Conservation (phyloP, 306 rosid species). For the Pyrus communis region DNA sequence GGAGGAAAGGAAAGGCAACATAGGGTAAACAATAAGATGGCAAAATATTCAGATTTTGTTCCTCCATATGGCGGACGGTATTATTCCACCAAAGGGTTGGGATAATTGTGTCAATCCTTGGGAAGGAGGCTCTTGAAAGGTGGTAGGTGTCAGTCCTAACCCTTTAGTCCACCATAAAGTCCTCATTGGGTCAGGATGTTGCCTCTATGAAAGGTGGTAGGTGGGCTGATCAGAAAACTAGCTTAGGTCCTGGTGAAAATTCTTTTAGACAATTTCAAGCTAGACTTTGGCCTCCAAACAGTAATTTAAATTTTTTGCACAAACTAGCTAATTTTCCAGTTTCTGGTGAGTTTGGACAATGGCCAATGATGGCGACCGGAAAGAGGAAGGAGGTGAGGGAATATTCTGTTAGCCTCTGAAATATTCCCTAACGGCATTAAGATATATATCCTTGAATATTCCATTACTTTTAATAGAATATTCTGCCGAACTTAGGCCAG, state of each 20-base stretch:
- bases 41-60: slow-evolving; percentile 22
- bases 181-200: background rate
- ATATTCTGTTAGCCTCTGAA: no score
- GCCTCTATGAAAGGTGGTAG: slow-evolving; percentile 14
- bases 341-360: no score
- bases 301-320: no score
- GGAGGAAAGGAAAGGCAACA: slow-evolving; percentile 19
- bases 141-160: slow-evolving; percentile 15
- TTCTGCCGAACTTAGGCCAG: rapidly evolving
- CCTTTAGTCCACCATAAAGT: no score
- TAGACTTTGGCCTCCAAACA: no score
- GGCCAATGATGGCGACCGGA: no score
- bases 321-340: no score
- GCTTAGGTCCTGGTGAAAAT: slow-evolving; percentile 10
- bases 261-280: background rate
- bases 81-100: slow-evolving; percentile 14
- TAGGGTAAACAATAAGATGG: slow-evolving; percentile 30
- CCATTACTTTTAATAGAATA: no score
- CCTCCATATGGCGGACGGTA: slow-evolving; percentile 15
- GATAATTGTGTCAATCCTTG: slow-evolving; percentile 17
- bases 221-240: slow-evolving; percentile 32
- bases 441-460: no score
- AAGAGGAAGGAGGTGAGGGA: no score
- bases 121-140: slow-evolving; percentile 15
- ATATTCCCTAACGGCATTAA: no score